These are phyloP conservation scores for Phaffia rhodozyma DNA, from an alignment of 1,284 basidiomycete species.

Conservation along the genomic window DNA sequence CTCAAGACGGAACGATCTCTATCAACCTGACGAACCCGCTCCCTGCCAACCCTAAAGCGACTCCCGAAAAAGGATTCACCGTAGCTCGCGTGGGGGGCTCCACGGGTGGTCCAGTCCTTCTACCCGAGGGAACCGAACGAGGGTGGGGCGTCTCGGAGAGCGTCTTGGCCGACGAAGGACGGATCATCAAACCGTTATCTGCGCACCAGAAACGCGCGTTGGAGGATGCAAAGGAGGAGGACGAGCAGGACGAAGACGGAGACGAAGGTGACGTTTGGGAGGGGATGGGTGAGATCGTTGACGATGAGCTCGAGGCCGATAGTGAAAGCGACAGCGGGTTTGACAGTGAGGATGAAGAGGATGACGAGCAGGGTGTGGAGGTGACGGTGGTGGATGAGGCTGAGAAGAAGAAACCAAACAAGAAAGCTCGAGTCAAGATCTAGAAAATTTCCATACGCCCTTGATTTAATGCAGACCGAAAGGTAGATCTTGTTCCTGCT, in stretches of 20 bases:
- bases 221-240: conserved; percentile 25
- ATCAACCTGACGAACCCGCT: conserved; percentile 55
- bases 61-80: conserved; percentile 37
- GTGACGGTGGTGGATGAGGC: neutral
- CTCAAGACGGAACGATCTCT: conserved; percentile 42
- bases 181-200: conserved; percentile 40
- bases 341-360: conserved; percentile 3
- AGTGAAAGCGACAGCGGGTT: conserved; percentile 20
- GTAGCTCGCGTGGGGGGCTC: conserved; percentile 44
- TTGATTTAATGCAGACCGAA: too few species aligned
- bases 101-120: neutral
- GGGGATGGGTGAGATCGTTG: conserved; percentile 29
- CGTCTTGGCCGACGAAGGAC: conserved; percentile 43
- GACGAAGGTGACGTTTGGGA: conserved; percentile 40
- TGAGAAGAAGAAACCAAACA: too few species aligned
- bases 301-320: conserved; percentile 38
- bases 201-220: conserved; percentile 21
- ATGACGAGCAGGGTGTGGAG: conserved; percentile 1
- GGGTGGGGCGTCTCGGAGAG: conserved; percentile 52
- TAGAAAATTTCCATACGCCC: too few species aligned
- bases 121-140: conserved; percentile 43
- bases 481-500: too few species aligned
- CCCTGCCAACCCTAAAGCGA: conserved; percentile 41
- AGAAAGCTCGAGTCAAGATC: too few species aligned
- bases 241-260: conserved; percentile 26